Base-by-base conservation (phyloP, 768 basidiomycete species). In the Lanmaoa rubissima region DNA sequence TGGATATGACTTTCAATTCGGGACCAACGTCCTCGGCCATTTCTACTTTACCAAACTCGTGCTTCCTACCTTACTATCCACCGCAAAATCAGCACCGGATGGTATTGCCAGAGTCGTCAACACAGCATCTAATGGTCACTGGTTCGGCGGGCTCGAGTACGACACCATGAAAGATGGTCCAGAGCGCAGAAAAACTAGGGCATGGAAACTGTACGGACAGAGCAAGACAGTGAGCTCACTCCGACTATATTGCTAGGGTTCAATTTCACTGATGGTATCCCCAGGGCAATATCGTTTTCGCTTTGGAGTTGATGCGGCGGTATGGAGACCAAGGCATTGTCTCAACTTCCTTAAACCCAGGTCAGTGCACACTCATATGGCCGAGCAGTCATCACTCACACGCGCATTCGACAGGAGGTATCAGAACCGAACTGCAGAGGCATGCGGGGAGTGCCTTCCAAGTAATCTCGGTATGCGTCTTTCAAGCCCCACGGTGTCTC, bases 241-340 rank as follows among this genome's bases (percentile, higher is more conserved):
- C 7, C 5, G 16, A 12, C 1, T 0, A 5, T 36, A 16, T 42
- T n/a, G 8, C 11, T 17, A 10, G 7, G 21, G 16, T 36, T 44
- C 21, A 12, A 17, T 9, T 21, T 16, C 19, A 34, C 19, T 26
- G 21, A 39, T 21, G 13, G 8, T 8, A 5, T 42, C 21, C 13
- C 16, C 40, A 82, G 81, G 81, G 75, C 0, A 80, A 78, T 35
- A 66, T 79, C 19, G 62, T 79, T 0, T 72, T 82, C 56, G 59
- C 78, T 11, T 72, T 69, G 36, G 82, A 81, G 62, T 56, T 82
- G 17, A 62, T 69, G 5, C 65, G 75, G 35, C 65, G 78, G 50
- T 81, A 79, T 61, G 74, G 66, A 2, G 72, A 72, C 19, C 67
- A 78, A 54, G 81, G 78, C 10, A 75, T 82, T 41, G 61, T 79